Conservation (phyloP, 2,329 filamentous ascomycete species). For the Cercospora nicotianae region DNA sequence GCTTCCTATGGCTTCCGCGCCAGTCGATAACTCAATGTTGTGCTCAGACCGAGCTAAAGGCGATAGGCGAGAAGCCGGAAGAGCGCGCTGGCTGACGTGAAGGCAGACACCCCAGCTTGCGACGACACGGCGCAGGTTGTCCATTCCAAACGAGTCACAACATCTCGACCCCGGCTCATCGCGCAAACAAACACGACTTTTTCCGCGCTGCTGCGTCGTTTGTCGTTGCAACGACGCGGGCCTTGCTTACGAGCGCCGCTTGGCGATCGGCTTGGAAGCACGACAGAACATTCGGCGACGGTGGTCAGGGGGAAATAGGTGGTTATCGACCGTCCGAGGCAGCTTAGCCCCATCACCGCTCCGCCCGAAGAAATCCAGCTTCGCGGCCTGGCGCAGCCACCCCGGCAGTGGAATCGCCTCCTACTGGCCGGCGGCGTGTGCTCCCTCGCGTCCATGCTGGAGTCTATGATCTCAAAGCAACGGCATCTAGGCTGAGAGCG, state of each 20-base stretch:
- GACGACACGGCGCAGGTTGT: constrained; percentile 3
- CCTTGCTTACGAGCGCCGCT: not conserved
- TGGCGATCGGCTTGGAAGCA: constrained; percentile 14
- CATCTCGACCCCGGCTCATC: not conserved
- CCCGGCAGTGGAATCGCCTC: not conserved
- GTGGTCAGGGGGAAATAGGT: constrained; percentile 12
- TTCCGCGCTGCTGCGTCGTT: not conserved
- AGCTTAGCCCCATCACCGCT: constrained; percentile 10
- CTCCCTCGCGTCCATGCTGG: constrained; percentile 5
- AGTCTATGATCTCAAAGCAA: not conserved
- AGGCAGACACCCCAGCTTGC: constrained; percentile 4
- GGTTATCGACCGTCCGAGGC: constrained; percentile 11
- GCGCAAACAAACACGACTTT: constrained; percentile 12
- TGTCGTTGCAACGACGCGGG: not conserved
- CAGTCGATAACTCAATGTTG: not conserved
- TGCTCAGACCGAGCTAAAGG: constrained; percentile 10
- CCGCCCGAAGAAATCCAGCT: constrained; percentile 6
- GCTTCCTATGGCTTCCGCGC: not conserved
- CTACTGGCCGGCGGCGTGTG: constrained; percentile 1
- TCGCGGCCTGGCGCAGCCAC: not conserved
- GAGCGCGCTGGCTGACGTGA: not conserved
- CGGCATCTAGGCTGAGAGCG: not conserved
- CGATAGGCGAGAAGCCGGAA: constrained; percentile 10
- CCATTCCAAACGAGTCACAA: constrained; percentile 16
- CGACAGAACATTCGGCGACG: constrained; percentile 17